Evolutionary conservation across 129 eudicot genomes (phyloP).

Genomic region (Lactuca sativa): DNA sequence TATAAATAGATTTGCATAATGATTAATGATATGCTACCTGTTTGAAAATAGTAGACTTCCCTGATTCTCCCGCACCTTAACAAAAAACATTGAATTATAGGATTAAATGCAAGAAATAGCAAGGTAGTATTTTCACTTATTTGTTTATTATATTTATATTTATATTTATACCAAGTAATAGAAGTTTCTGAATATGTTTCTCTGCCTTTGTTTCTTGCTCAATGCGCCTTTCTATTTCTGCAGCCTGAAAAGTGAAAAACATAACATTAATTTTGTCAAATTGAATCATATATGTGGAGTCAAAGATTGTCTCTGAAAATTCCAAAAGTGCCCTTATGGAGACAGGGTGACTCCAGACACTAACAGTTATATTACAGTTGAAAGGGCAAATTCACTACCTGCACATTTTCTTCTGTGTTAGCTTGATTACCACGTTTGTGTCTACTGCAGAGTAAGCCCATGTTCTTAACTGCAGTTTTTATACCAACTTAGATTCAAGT

Average conservation of each 20-base stretch:
- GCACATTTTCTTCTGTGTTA: slow-evolving; percentile 71
- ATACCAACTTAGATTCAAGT: slow-evolving; percentile 44
- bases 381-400: slow-evolving; percentile 41
- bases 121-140: too few species aligned
- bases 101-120: too few species aligned
- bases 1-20: background rate
- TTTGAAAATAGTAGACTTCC: slow-evolving; percentile 96
- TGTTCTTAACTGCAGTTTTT: slow-evolving; percentile 32
- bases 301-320: too few species aligned
- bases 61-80: slow-evolving; percentile 96
- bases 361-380: slow-evolving; percentile 12
- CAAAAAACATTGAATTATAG: background rate
- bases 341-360: too few species aligned
- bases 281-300: background rate
- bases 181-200: slow-evolving; percentile 86
- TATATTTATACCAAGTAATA: slow-evolving; percentile 66
- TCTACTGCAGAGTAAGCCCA: slow-evolving; percentile 88
- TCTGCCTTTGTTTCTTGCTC: slow-evolving; percentile 98
- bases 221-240: slow-evolving; percentile 92
- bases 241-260: slow-evolving; percentile 62
- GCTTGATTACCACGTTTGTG: slow-evolving; percentile 56
- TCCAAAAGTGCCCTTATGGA: too few species aligned
- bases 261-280: background rate
- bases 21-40: slow-evolving; percentile 48
- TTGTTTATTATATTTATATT: too few species aligned